Evolutionary conservation across 805 yeast species (phyloP).

Genomic region (Torulaspora gathmanii): DNA sequence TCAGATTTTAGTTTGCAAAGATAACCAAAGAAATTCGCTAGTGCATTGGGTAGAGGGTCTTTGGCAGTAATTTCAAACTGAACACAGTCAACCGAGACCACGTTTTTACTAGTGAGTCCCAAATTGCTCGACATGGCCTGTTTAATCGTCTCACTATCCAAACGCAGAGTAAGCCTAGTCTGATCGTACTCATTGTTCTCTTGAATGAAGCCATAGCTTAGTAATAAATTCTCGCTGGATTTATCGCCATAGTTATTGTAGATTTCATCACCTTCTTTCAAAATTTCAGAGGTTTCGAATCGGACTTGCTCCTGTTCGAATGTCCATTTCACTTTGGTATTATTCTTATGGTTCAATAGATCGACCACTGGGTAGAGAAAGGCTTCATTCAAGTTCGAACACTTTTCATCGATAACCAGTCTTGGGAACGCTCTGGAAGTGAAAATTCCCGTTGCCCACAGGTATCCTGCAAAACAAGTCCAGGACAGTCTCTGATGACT

Average conservation of each 20-base stretch:
- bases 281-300: conserved; percentile 40
- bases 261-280: conserved; percentile 45
- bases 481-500: conserved; percentile 37
- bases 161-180: conserved; percentile 55
- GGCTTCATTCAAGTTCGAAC: conserved; percentile 44
- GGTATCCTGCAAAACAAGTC: conserved; percentile 61
- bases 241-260: conserved; percentile 85
- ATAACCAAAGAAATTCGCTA: conserved; percentile 52
- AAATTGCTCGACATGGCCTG: conserved; percentile 39
- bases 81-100: conserved; percentile 34
- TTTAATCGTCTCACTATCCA: conserved; percentile 35
- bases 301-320: conserved; percentile 33
- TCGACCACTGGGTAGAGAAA: conserved; percentile 78
- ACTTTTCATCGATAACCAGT: conserved; percentile 42
- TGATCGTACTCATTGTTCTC: conserved; percentile 53
- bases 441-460: conserved; percentile 71
- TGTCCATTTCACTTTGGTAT: conserved; percentile 61
- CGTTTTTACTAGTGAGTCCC: conserved; percentile 36
- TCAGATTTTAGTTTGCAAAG: conserved; percentile 51
- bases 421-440: conserved; percentile 80
- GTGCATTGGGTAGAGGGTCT: conserved; percentile 40
- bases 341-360: conserved; percentile 66
- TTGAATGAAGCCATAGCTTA: conserved; percentile 77
- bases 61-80: conserved; percentile 40
- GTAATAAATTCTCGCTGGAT: conserved; percentile 74